Base-by-base conservation (phyloP, 768 basidiomycete species). In the Amanita rimosa region DNA sequence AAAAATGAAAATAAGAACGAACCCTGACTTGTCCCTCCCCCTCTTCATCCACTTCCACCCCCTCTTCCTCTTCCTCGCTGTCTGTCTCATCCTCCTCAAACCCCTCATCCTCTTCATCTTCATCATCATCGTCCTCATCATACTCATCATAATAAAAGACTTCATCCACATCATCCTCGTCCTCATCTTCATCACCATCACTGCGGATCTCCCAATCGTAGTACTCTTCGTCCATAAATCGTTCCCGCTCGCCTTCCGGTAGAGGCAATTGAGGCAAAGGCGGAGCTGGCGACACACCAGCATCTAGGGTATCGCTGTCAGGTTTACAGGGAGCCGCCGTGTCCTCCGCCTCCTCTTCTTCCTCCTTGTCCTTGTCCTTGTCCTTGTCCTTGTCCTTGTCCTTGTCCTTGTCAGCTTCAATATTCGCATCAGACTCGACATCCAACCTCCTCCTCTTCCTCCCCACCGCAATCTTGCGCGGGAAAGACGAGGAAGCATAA, bases 191-290 rank as follows among this genome's bases (percentile, higher is more conserved):
- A 17, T 46, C 54, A 19, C 58, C 59, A 26, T 57, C 59, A 16
- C 55, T 55, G 39, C 35, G 17, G 19, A 58, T 37, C 53, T 58
- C 60, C 36, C 54, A 59, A 6, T 52, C 42, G 37, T 59, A 61
- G n/a, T 53, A 58, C 51, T 53, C 50, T 48, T 59, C 58, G 24
- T 46, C 55, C 58, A 61, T 58, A 27, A 59, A 61, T 22, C 33
- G 39, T 38, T 51, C 50, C 38, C 50, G 36, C 44, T 51, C 42
- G 11, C 40, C 41, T n/a, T 44, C 49, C 1, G 41, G n/a, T 14
- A 35, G 26, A 6, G 24, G 36, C n/a, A n/a, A n/a, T 4, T 11
- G 14, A 10, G 34, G 7, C 2, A 14, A 8, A 10, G 34, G 7
- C 2, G 33, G 14, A 14, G 27, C 14, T n/a, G 45, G 22, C 14